phyloP scores from a whole-genome alignment of 208 protist species.

The Leishmania braziliensis region DNA sequence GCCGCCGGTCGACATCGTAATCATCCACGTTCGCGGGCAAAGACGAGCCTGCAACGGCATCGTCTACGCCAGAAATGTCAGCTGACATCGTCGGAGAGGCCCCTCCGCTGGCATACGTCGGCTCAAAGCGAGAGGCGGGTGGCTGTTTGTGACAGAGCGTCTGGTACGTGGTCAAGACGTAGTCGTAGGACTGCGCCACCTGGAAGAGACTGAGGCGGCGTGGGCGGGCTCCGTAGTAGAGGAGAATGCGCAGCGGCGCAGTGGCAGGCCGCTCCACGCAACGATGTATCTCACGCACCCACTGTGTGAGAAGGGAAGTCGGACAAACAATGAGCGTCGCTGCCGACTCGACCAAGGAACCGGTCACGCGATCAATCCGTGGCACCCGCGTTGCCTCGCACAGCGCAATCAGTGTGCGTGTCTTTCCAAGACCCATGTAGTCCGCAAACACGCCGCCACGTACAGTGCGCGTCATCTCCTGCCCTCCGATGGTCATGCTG shows the following conservation, averaged over 20 bases:
- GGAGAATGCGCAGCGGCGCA: constrained; percentile 52
- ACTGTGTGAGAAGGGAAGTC: constrained; percentile 67
- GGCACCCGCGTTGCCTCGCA: constrained; percentile 58
- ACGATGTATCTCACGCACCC: constrained; percentile 59
- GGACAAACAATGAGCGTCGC: constrained; percentile 85
- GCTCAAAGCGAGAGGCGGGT: neutral
- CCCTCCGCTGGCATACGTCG: neutral
- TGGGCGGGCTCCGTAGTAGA: constrained; percentile 71
- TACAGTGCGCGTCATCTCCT: constrained; percentile 21
- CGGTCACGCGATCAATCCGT: constrained; percentile 47
- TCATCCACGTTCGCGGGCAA: neutral
- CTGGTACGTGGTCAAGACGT: constrained; percentile 80
- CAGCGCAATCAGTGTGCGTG: constrained; percentile 67
- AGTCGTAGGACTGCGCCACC: constrained; percentile 77
- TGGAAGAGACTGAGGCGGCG: constrained; percentile 50
- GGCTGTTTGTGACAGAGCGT: constrained; percentile 49
- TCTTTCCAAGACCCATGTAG: constrained; percentile 82
- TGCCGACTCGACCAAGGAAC: constrained; percentile 55
- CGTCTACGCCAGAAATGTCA: neutral
- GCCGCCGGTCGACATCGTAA: constrained; percentile 23
- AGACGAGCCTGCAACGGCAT: neutral
- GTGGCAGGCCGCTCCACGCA: constrained; percentile 34
- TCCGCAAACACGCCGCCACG: constrained; percentile 76
- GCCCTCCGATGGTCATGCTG: neutral
- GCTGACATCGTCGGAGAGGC: neutral